phyloP scores from a whole-genome alignment of 805 yeast species.

The Saccharomyces kudriavzevii region DNA sequence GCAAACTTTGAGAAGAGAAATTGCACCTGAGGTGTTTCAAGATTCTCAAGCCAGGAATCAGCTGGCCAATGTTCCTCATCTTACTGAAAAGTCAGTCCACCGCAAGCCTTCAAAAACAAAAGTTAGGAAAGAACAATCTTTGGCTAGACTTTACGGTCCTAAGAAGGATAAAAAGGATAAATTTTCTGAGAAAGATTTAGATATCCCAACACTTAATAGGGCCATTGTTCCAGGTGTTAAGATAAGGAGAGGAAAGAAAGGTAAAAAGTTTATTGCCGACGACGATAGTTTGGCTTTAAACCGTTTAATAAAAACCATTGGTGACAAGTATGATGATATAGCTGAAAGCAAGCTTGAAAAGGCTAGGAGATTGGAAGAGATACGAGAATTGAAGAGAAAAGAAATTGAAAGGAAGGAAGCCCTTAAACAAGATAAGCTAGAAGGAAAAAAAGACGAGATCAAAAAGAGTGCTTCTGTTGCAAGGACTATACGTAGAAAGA shows the following conservation, averaged over 20 bases:
- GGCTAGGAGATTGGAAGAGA: constrained; percentile 79
- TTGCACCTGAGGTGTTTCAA: constrained; percentile 57
- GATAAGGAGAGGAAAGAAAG: constrained; percentile 74
- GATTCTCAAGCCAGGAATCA: constrained; percentile 66
- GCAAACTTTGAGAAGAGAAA: constrained; percentile 47
- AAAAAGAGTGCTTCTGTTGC: constrained; percentile 66
- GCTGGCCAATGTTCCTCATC: constrained; percentile 43
- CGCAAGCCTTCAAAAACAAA: constrained; percentile 41
- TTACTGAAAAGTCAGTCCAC: constrained; percentile 50
- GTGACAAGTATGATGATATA: constrained; percentile 68
- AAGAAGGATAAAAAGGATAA: constrained; percentile 40
- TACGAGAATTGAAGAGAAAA: constrained; percentile 75
- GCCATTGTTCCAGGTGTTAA: constrained; percentile 82
- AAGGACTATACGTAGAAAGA: constrained; percentile 59
- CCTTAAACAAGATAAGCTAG: constrained; percentile 58
- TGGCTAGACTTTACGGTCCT: constrained; percentile 60
- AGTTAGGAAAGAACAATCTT: constrained; percentile 60
- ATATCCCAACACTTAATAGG: constrained; percentile 70
- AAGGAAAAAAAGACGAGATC: constrained; percentile 69
- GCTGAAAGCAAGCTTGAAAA: constrained; percentile 87
- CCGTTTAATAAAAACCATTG: constrained; percentile 70
- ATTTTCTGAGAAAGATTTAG: constrained; percentile 70
- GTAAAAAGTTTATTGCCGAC: constrained; percentile 70
- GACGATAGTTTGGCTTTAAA: constrained; percentile 53
- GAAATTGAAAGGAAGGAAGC: constrained; percentile 83